Evolutionary conservation across 345 rosid species (phyloP).

Genomic region (Geranium rotundifolium): DNA sequence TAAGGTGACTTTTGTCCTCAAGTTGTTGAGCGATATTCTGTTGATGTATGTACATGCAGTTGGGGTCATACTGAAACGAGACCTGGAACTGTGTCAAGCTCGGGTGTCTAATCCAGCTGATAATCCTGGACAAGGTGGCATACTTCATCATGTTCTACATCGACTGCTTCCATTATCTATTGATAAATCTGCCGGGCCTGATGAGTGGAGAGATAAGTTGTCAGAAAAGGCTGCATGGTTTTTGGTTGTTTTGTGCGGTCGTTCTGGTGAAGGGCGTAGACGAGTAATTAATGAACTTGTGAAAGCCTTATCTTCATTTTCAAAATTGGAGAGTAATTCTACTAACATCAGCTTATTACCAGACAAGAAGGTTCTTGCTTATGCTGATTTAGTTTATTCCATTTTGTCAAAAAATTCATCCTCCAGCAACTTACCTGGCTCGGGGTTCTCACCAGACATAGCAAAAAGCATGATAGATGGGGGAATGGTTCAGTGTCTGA

Average conservation of each 20-base stretch:
- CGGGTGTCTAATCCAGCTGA: conserved; percentile 54
- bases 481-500: conserved; percentile 67
- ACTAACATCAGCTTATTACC: conserved; percentile 46
- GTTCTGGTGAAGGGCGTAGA: conserved; percentile 88
- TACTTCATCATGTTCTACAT: conserved; percentile 76
- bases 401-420: conserved; percentile 80
- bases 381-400: conserved; percentile 66
- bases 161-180: conserved; percentile 57
- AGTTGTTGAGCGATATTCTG: conserved; percentile 80
- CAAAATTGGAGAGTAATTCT: conserved; percentile 56
- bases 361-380: conserved; percentile 62
- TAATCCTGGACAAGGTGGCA: conserved; percentile 44
- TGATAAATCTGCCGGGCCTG: conserved; percentile 69
- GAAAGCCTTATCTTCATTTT: conserved; percentile 58
- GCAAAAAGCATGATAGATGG: conserved; percentile 96
- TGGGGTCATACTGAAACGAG: conserved; percentile 75
- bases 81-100: conserved; percentile 58
- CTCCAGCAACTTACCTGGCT: conserved; percentile 68
- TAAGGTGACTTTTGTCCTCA: conserved; percentile 78
- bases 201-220: conserved; percentile 80
- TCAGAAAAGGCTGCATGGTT: conserved; percentile 91
- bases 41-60: conserved; percentile 82
- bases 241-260: conserved; percentile 76
- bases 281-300: conserved; percentile 79
- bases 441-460: conserved; percentile 82